These are phyloP conservation scores for Trypanosoma brucei DNA, from an alignment of 208 protist species.

Conservation along the genomic window DNA sequence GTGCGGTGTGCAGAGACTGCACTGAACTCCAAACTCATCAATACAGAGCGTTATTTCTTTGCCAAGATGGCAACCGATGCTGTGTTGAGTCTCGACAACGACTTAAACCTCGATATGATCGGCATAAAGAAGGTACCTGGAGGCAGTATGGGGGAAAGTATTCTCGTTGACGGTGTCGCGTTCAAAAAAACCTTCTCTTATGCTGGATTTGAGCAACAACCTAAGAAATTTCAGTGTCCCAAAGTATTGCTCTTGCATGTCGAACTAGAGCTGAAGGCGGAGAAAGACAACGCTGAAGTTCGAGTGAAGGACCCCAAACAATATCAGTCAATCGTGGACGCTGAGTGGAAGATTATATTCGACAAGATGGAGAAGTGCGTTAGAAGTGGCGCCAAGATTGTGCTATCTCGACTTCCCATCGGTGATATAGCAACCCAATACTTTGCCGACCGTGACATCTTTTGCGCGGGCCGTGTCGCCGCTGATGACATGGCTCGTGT, in stretches of 20 bases:
- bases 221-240: constrained; percentile 96
- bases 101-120: constrained; percentile 97
- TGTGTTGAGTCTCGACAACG: constrained; percentile 92
- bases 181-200: constrained; percentile 99
- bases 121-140: constrained; percentile 99
- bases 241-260: constrained; percentile 99
- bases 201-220: constrained; percentile 99
- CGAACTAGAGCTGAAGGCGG: constrained; percentile 99
- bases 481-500: constrained; percentile 95
- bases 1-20: constrained; percentile 97
- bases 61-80: constrained; percentile 98
- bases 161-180: constrained; percentile 99
- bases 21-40: constrained; percentile 99
- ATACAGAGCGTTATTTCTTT: constrained; percentile 96
- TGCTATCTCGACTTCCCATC: constrained; percentile 99
- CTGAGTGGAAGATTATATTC: constrained; percentile 99
- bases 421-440: constrained; percentile 99
- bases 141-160: constrained; percentile 97
- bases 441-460: constrained; percentile 99
- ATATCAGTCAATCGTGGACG: constrained; percentile 99
- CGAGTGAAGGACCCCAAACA: constrained; percentile 97
- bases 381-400: constrained; percentile 96
- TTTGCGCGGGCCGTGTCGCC: constrained; percentile 99
- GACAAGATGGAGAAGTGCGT: constrained; percentile 99
- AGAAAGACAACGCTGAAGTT: constrained; percentile 99